phyloP scores from a whole-genome alignment of 2,329 filamentous ascomycete genomes.

The Fusarium heterosporum region DNA sequence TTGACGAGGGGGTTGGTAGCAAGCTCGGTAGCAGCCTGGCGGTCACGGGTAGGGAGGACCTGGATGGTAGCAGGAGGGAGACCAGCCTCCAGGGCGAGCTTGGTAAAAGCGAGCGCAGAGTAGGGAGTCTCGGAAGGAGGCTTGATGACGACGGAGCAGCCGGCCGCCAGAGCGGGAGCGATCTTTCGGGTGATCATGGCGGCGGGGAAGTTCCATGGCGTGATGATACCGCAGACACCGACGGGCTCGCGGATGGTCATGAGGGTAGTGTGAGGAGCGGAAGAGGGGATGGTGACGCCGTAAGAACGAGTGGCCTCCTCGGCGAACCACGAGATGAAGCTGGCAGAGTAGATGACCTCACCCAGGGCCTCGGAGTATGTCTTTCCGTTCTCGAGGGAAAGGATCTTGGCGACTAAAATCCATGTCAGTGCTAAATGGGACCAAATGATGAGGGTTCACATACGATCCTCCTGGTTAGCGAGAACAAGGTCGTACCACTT shows the following conservation, averaged over 20 bases:
- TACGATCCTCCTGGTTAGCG: constrained; percentile 46
- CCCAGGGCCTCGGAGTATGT: constrained; percentile 64
- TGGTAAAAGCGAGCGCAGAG: constrained; percentile 76
- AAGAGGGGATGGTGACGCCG: constrained; percentile 70
- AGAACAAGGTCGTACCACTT: constrained; percentile 47
- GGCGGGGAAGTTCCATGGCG: constrained; percentile 52
- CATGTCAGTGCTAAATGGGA: not conserved
- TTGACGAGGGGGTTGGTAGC: constrained; percentile 47
- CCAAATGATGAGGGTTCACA: not conserved
- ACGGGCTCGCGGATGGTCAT: constrained; percentile 72
- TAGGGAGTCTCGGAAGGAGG: constrained; percentile 80
- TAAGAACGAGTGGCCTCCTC: constrained; percentile 62
- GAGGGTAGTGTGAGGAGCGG: constrained; percentile 72
- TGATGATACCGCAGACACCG: constrained; percentile 59
- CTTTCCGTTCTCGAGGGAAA: constrained; percentile 66
- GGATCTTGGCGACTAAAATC: constrained; percentile 51
- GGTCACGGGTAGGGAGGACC: constrained; percentile 47
- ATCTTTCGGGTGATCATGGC: constrained; percentile 55
- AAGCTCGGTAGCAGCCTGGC: constrained; percentile 49
- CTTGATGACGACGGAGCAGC: constrained; percentile 81
- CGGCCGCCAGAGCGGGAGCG: constrained; percentile 73
- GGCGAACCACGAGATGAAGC: constrained; percentile 68
- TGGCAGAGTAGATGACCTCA: constrained; percentile 66
- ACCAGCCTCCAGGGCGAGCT: constrained; percentile 77
- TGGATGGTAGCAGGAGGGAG: constrained; percentile 63